Evolutionary conservation across 208 protist species (phyloP).

Genomic region (Leishmania gerbilli): DNA sequence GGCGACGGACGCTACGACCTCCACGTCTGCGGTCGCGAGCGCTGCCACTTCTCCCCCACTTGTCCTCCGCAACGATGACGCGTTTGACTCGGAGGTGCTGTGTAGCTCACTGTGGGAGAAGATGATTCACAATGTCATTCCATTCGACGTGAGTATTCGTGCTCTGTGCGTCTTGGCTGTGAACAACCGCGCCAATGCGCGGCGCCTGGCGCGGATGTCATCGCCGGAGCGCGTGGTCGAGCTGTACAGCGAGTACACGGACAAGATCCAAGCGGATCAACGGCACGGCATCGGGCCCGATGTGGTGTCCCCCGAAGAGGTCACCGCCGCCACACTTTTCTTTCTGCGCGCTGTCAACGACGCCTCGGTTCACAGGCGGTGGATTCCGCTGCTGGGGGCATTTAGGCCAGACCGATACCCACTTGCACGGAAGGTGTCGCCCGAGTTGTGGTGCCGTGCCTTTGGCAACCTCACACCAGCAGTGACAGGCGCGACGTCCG

Average conservation of each 20-base stretch:
- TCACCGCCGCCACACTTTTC: conserved; percentile 62
- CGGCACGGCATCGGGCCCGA: conserved; percentile 9
- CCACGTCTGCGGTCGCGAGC: background rate
- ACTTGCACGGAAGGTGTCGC: conserved; percentile 33
- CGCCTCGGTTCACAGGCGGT: conserved; percentile 29
- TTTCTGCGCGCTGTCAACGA: conserved; percentile 69
- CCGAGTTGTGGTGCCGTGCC: conserved; percentile 56
- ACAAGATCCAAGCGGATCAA: conserved; percentile 19
- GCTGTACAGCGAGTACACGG: conserved; percentile 51
- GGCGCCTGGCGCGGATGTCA: conserved; percentile 35
- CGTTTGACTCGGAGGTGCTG: conserved; percentile 62
- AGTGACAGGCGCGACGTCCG: background rate
- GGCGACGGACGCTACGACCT: background rate
- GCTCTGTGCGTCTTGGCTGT: conserved; percentile 71
- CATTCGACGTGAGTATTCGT: conserved; percentile 79
- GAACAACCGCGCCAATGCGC: conserved; percentile 50
- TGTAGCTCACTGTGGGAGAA: conserved; percentile 71
- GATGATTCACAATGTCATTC: conserved; percentile 66
- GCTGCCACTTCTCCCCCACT: background rate
- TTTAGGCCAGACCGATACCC: conserved; percentile 40
- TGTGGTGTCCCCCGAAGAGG: conserved; percentile 39
- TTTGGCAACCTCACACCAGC: conserved; percentile 22
- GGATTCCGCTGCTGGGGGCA: conserved; percentile 34
- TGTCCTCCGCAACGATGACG: conserved; percentile 28
- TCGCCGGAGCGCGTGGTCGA: conserved; percentile 39